Evolutionary conservation across 345 rosid genomes (phyloP).

Genomic region (Dipteronia sinensis): DNA sequence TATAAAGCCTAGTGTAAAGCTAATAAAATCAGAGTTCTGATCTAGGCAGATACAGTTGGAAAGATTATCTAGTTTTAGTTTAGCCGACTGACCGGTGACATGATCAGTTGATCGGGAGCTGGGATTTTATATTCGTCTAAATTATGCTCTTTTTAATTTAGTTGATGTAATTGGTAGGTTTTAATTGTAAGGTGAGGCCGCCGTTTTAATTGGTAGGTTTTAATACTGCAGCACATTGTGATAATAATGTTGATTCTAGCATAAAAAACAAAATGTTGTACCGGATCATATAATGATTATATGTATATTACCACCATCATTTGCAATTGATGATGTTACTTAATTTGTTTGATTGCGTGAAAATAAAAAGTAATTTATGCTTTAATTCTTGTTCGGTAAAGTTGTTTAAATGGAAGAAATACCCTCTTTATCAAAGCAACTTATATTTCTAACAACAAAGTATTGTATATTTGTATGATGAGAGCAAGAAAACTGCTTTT

Average conservation of each 20-base stretch:
- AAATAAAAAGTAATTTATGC: too few relatives aligned
- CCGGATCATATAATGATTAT: slow-evolving; percentile 18
- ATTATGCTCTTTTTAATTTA: not conserved
- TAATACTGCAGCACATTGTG: slow-evolving; percentile 15
- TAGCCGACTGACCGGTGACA: slow-evolving; percentile 7
- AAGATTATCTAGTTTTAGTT: slow-evolving; percentile 29
- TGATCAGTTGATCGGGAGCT: not conserved
- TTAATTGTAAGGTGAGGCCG: slow-evolving; percentile 18
- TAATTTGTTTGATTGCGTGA: slow-evolving; percentile 15
- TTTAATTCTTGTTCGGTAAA: too few relatives aligned
- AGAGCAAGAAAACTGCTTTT: too few relatives aligned
- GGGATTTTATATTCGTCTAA: not conserved
- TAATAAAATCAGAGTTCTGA: slow-evolving; percentile 87
- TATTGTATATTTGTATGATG: too few relatives aligned
- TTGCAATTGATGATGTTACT: slow-evolving; percentile 33
- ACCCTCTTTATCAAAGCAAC: too few relatives aligned
- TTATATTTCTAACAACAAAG: too few relatives aligned
- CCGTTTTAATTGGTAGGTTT: too few relatives aligned
- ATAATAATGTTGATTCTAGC: slow-evolving; percentile 24
- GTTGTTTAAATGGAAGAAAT: too few relatives aligned
- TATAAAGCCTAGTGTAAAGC: slow-evolving; percentile 71
- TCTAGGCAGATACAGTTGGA: slow-evolving; percentile 27
- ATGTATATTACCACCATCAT: slow-evolving; percentile 17
- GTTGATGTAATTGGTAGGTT: slow-evolving; percentile 37
- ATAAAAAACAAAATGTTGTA: slow-evolving; percentile 8